Evolutionary conservation across 306 rosid species (phyloP).

Genomic region (Chamaecrista fasciculata): DNA sequence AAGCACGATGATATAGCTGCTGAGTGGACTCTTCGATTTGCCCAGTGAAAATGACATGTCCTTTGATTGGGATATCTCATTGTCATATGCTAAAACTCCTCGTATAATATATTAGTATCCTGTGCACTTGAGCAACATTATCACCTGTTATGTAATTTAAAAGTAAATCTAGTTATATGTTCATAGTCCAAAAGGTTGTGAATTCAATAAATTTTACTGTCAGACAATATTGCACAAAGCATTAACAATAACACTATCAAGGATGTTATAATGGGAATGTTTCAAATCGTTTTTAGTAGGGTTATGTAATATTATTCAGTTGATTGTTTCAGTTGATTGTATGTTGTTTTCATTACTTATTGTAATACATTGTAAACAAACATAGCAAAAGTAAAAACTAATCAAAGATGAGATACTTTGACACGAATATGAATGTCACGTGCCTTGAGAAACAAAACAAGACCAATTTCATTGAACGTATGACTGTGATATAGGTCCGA

Average conservation of each 20-base stretch:
- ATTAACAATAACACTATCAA: neutral
- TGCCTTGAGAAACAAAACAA: too few species aligned
- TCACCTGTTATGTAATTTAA: neutral
- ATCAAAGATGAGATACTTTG: too few species aligned
- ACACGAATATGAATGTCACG: too few species aligned
- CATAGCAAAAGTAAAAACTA: too few species aligned
- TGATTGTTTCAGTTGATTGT: too few species aligned
- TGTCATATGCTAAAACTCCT: neutral
- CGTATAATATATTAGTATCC: neutral
- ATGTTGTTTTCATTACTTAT: too few species aligned
- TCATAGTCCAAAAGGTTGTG: neutral
- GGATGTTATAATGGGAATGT: neutral
- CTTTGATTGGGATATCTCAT: slow-evolving; percentile 2
- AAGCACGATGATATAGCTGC: slow-evolving; percentile 79
- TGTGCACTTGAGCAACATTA: neutral
- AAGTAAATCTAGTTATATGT: neutral
- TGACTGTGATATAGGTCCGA: too few species aligned
- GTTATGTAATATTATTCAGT: too few species aligned
- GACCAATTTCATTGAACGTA: too few species aligned
- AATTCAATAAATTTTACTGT: neutral
- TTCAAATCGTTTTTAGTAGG: too few species aligned
- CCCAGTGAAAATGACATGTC: slow-evolving; percentile 51
- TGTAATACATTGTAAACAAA: too few species aligned
- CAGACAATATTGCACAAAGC: neutral
- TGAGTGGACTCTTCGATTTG: slow-evolving; percentile 85